Conservation (phyloP, 2,329 filamentous ascomycete species). For the Epichloe gansuensis region DNA sequence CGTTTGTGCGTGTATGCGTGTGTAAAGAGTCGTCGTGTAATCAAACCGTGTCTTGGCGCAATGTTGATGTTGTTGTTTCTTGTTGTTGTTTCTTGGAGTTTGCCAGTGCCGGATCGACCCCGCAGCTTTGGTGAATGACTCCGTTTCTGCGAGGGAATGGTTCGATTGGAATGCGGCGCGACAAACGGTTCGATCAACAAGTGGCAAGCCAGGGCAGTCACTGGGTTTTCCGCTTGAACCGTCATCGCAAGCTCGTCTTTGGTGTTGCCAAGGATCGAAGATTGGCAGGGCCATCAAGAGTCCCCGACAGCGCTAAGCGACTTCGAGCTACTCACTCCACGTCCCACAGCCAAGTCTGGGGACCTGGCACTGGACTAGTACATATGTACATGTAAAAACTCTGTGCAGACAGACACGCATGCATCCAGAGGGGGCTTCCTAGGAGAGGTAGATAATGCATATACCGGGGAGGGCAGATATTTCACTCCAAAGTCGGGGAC, state of each 20-base stretch:
- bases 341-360: too few relatives aligned
- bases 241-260: conserved; percentile 1
- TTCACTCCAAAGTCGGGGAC: too few relatives aligned
- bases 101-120: background rate
- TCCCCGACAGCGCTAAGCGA: conserved; percentile 9
- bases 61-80: background rate
- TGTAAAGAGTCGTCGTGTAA: too few relatives aligned
- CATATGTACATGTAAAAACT: too few relatives aligned
- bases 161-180: background rate
- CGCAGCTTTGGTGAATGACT: background rate
- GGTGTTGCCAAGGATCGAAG: conserved; percentile 8
- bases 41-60: background rate
- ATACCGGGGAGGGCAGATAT: background rate
- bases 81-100: too few relatives aligned
- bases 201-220: background rate
- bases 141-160: background rate
- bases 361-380: too few relatives aligned
- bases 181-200: background rate
- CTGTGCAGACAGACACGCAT: background rate
- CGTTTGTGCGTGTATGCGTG: too few relatives aligned
- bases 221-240: background rate
- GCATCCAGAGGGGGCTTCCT: too few relatives aligned
- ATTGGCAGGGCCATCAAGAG: conserved; percentile 12
- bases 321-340: background rate
- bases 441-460: background rate